phyloP scores from a whole-genome alignment of 169 alveolate species.

The Eimeria sp. region DNA sequence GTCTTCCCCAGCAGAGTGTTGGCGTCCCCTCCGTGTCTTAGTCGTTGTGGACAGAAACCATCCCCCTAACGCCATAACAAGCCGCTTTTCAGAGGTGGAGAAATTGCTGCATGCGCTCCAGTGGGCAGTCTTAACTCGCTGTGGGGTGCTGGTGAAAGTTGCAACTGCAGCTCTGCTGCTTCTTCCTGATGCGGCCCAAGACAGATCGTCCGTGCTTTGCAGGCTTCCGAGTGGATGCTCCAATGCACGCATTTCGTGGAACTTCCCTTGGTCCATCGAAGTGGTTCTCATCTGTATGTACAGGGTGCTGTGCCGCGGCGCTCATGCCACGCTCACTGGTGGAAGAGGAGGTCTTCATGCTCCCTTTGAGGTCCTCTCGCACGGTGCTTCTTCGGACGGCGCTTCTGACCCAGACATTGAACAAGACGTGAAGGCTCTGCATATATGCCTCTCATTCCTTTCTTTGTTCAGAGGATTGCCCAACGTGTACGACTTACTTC shows the following conservation, averaged over 20 bases:
- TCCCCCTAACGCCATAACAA: constrained; percentile 57
- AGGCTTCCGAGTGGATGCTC: neutral
- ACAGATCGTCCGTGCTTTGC: neutral
- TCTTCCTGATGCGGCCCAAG: constrained; percentile 56
- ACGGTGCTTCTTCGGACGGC: neutral
- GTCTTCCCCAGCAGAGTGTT: neutral
- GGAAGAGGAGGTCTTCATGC: neutral
- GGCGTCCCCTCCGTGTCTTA: constrained; percentile 55
- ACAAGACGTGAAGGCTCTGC: constrained; percentile 42
- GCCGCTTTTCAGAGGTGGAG: constrained; percentile 52
- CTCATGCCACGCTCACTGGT: constrained; percentile 52
- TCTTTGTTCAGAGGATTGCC: constrained; percentile 23
- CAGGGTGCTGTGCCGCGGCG: constrained; percentile 56
- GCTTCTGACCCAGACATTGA: neutral
- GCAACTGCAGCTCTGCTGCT: constrained; percentile 72
- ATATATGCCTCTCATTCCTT: constrained; percentile 31
- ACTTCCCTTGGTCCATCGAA: constrained; percentile 48
- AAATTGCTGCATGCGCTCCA: constrained; percentile 8
- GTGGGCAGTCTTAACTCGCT: neutral
- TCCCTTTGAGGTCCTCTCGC: neutral
- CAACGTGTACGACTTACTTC: neutral
- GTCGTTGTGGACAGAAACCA: constrained; percentile 61
- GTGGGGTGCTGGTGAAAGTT: constrained; percentile 14
- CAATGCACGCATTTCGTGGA: neutral
- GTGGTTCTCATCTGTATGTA: constrained; percentile 58